Conservation (phyloP, 257 asterid genomes). For the Plantago major region DNA sequence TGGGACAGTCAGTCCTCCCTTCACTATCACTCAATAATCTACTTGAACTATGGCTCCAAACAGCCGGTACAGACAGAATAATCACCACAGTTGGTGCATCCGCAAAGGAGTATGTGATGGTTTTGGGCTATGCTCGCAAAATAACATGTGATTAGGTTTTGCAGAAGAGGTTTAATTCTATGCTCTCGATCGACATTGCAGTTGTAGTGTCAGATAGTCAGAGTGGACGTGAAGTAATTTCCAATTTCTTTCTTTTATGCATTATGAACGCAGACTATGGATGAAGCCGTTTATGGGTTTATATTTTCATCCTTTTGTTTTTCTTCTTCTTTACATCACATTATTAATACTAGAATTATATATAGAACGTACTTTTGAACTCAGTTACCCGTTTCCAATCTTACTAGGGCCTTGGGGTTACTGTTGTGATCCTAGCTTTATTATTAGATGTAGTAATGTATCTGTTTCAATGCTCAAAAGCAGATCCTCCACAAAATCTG, state of each 20-base stretch:
- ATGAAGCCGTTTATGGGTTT: background rate
- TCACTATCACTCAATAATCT: slow-evolving; percentile 58
- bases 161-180: background rate
- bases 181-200: background rate
- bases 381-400: no score
- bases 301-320: background rate
- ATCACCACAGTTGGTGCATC: slow-evolving; percentile 72
- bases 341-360: background rate
- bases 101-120: slow-evolving; percentile 87
- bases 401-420: no score
- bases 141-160: slow-evolving; percentile 5
- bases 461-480: no score
- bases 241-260: background rate
- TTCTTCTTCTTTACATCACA: background rate
- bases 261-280: background rate
- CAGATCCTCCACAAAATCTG: no score
- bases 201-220: background rate
- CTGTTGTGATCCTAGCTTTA: background rate
- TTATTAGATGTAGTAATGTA: no score
- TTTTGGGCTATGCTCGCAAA: slow-evolving; percentile 67
- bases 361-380: no score
- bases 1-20: slow-evolving; percentile 72
- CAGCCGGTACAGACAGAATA: slow-evolving; percentile 38
- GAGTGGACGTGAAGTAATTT: slow-evolving; percentile 1
- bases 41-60: slow-evolving; percentile 77